A percentile compares a stretch with the other conserved stretches of the same genome.
Conservation (phyloP, 176 grass and related monocot species). For the Paspalum notatum region DNA sequence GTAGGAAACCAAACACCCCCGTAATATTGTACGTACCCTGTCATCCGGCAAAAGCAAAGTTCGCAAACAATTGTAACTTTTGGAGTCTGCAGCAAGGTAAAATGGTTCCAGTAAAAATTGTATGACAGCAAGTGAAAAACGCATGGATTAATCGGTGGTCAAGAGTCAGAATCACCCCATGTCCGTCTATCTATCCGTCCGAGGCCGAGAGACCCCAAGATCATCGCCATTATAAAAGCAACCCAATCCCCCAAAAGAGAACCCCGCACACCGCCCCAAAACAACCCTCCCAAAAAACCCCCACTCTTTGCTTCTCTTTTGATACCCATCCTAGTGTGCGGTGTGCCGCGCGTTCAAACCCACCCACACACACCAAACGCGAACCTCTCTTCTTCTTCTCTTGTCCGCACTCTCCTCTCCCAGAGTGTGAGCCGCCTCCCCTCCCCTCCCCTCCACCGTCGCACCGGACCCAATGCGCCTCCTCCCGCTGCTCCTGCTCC, state of each 20-base stretch:
- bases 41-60: too few relatives aligned
- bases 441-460: neutral
- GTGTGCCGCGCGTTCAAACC: neutral
- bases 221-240: slow-evolving; percentile 53
- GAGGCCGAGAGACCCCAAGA: slow-evolving; percentile 28
- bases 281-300: slow-evolving; percentile 21
- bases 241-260: slow-evolving; percentile 44
- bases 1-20: too few relatives aligned
- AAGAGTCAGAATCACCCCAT: slow-evolving; percentile 23
- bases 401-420: slow-evolving; percentile 42
- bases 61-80: too few relatives aligned
- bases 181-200: neutral
- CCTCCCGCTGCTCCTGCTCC: slow-evolving; percentile 24
- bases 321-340: neutral
- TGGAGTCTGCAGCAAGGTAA: too few relatives aligned
- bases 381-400: neutral
- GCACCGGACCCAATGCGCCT: slow-evolving; percentile 26
- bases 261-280: slow-evolving; percentile 29
- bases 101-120: too few relatives aligned
- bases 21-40: too few relatives aligned
- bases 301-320: neutral
- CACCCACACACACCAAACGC: slow-evolving; percentile 3
- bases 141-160: neutral
- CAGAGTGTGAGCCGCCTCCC: slow-evolving; percentile 26
- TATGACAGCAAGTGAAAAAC: too few relatives aligned